These are phyloP conservation scores for Trametes sp. DNA, from an alignment of 1,284 basidiomycete genomes.

Conservation along the genomic window DNA sequence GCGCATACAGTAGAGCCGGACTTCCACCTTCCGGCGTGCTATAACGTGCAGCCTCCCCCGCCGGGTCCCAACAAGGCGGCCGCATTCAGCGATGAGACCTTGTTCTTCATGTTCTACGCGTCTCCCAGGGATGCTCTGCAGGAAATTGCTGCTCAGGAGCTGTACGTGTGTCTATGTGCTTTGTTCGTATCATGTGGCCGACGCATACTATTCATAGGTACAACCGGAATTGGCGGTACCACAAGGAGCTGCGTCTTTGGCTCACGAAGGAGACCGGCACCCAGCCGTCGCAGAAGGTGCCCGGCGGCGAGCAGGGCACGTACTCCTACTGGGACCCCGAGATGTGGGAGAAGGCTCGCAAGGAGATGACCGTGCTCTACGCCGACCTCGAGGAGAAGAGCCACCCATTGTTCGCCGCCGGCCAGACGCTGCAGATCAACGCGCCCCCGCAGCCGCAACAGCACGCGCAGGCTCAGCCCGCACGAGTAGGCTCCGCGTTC, in stretches of 20 bases:
- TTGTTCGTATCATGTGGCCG: conserved; percentile 6
- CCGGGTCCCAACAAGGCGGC: conserved; percentile 88
- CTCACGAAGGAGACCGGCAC: conserved; percentile 92
- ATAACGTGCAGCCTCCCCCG: conserved; percentile 92
- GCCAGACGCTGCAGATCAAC: conserved; percentile 59
- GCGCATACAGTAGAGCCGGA: conserved; percentile 89
- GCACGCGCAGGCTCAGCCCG: conserved; percentile 46
- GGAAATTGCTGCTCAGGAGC: conserved; percentile 94
- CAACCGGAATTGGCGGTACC: conserved; percentile 97
- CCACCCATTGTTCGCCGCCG: conserved; percentile 64
- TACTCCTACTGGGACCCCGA: conserved; percentile 95
- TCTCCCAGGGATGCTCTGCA: conserved; percentile 93
- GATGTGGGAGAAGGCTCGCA: conserved; percentile 86
- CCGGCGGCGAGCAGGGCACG: conserved; percentile 88
- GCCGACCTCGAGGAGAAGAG: conserved; percentile 88
- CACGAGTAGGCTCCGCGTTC: conserved; percentile 40
- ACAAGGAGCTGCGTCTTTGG: conserved; percentile 96
- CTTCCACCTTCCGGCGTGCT: conserved; percentile 92
- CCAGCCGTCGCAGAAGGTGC: conserved; percentile 85
- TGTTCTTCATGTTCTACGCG: conserved; percentile 99
- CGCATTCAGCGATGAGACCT: conserved; percentile 95
- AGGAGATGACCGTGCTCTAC: conserved; percentile 89
- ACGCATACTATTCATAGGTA: conserved; percentile 59
- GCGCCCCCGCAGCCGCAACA: conserved; percentile 43
- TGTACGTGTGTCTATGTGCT: conserved; percentile 63